A percentile compares a stretch with the other conserved stretches of the same genome.
Conservation (phyloP, 2,329 filamentous ascomycete genomes). For the Ambrosiella cleistominuta region DNA sequence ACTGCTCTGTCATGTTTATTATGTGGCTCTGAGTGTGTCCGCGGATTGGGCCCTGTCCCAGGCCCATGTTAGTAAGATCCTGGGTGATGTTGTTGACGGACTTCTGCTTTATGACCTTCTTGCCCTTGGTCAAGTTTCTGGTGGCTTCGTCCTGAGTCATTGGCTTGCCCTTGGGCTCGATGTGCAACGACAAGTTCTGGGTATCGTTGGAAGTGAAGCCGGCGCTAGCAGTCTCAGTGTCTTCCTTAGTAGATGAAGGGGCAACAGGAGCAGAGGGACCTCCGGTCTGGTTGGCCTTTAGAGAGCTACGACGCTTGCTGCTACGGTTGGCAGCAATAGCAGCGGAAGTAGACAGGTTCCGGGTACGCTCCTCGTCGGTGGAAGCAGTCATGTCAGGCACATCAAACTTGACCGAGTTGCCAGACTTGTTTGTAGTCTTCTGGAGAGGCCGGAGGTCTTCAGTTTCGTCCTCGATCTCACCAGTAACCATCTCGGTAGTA, state of each 20-base stretch:
- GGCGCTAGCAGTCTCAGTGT: conserved; percentile 15
- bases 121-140: background rate
- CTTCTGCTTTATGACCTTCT: conserved; percentile 9
- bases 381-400: conserved; percentile 22
- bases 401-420: conserved; percentile 19
- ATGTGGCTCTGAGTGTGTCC: conserved; percentile 1
- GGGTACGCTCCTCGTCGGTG: conserved; percentile 16
- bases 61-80: conserved; percentile 15
- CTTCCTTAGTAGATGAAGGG: conserved; percentile 6
- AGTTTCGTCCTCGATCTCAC: conserved; percentile 13
- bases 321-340: conserved; percentile 22
- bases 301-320: conserved; percentile 24
- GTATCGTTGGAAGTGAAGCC: conserved; percentile 16
- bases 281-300: conserved; percentile 8
- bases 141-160: conserved; percentile 14
- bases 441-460: background rate
- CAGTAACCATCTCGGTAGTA: conserved; percentile 16
- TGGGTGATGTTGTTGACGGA: conserved; percentile 12
- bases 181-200: conserved; percentile 15
- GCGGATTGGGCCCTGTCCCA: conserved; percentile 4
- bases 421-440: conserved; percentile 6
- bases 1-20: conserved; percentile 12
- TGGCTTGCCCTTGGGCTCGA: conserved; percentile 10
- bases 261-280: background rate
- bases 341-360: conserved; percentile 2